Conservation (phyloP, 2,329 filamentous ascomycete genomes). For the Aspergillus novoparasiticus region DNA sequence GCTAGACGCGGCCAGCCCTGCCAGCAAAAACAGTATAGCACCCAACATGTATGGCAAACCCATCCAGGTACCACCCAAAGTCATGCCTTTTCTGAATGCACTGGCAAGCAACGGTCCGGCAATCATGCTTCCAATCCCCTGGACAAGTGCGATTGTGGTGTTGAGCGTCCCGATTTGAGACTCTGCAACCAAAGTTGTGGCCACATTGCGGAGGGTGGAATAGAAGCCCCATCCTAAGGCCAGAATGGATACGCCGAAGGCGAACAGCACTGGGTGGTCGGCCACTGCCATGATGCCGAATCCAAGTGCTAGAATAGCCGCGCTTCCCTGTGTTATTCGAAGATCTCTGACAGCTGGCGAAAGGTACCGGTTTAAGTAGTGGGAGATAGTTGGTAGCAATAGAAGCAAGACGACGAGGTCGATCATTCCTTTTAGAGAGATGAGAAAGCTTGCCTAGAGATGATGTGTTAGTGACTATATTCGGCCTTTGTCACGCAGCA, state of each 20-base stretch:
- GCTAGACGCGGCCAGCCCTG: neutral
- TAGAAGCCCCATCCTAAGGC: slow-evolving; percentile 17
- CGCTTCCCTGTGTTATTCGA: slow-evolving; percentile 8
- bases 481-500: neutral
- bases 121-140: slow-evolving; percentile 11
- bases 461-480: neutral
- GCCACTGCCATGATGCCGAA: slow-evolving; percentile 16
- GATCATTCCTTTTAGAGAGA: slow-evolving; percentile 12
- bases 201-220: slow-evolving; percentile 17
- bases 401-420: slow-evolving; percentile 12
- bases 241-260: slow-evolving; percentile 7
- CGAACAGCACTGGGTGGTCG: slow-evolving; percentile 7
- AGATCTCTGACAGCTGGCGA: slow-evolving; percentile 10
- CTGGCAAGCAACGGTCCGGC: slow-evolving; percentile 14
- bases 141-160: slow-evolving; percentile 16
- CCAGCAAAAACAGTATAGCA: slow-evolving; percentile 2
- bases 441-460: slow-evolving; percentile 12
- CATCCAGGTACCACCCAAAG: slow-evolving; percentile 9
- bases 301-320: slow-evolving; percentile 1
- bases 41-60: slow-evolving; percentile 16
- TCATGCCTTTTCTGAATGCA: slow-evolving; percentile 11
- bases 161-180: slow-evolving; percentile 13
- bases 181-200: slow-evolving; percentile 14
- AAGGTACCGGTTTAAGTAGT: slow-evolving; percentile 4
- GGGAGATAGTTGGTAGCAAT: slow-evolving; percentile 11